A percentile compares a stretch with the other conserved stretches of the same genome.
phyloP scores from a whole-genome alignment of 257 asterid genomes.

The Rubia yunnanensis region DNA sequence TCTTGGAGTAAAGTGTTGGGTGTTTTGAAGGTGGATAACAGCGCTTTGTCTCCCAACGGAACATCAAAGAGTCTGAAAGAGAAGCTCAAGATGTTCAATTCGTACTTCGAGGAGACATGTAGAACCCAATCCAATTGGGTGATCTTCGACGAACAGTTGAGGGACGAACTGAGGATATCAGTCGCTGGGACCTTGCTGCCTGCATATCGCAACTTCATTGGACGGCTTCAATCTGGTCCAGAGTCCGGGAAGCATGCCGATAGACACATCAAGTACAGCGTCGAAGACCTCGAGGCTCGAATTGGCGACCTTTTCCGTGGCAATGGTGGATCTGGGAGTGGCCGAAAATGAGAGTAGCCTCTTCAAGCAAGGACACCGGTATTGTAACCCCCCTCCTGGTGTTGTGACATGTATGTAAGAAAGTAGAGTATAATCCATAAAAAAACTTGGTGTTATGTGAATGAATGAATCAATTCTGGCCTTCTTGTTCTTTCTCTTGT shows the following conservation, averaged over 20 bases:
- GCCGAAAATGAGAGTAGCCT: constrained; percentile 44
- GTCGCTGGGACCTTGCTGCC: constrained; percentile 44
- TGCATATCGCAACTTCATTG: constrained; percentile 62
- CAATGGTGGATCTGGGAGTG: constrained; percentile 18
- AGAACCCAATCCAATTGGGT: constrained; percentile 68
- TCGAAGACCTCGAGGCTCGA: constrained; percentile 68
- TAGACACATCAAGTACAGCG: constrained; percentile 58
- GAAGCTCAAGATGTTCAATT: constrained; percentile 67
- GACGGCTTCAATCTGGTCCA: constrained; percentile 35
- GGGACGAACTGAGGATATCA: constrained; percentile 68
- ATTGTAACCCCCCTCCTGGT: too few species aligned
- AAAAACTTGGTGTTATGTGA: neutral
- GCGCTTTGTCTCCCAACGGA: constrained; percentile 44
- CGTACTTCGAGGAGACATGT: constrained; percentile 66
- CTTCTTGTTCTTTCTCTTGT: too few species aligned
- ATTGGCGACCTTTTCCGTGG: constrained; percentile 58
- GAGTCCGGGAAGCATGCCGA: constrained; percentile 61
- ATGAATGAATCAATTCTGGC: too few species aligned
- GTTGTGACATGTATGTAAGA: constrained; percentile 18
- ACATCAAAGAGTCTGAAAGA: constrained; percentile 57
- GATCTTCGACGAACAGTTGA: constrained; percentile 64
- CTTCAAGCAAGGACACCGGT: neutral
- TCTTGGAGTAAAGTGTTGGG: constrained; percentile 90
- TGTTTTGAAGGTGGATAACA: constrained; percentile 53
- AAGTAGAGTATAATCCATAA: constrained; percentile 3